Percentiles rank a stretch among this genome's conserved stretches.
Conservation (phyloP, 78 protist species). For the Chrysochromulina parva region DNA sequence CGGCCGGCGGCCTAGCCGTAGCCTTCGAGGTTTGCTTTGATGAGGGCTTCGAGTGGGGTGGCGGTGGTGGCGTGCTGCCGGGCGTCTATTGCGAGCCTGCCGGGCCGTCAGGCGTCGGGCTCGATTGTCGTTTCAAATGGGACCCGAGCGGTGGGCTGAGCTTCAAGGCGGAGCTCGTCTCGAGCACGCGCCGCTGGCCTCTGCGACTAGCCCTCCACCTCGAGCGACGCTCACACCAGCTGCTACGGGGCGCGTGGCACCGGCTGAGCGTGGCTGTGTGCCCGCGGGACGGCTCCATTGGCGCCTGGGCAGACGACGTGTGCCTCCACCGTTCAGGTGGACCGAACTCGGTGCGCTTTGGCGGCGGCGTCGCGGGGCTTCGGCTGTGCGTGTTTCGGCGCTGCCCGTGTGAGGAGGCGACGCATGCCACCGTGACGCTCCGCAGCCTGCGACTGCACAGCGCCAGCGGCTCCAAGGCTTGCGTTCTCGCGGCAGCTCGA, state of each 20-base stretch:
- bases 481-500: not conserved
- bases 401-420: not conserved
- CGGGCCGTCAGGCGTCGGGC: not conserved
- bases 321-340: not conserved
- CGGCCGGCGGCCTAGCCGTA: not conserved
- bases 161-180: not conserved
- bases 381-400: not conserved
- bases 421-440: not conserved
- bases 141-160: not conserved
- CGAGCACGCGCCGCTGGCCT: not conserved
- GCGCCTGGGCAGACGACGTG: not conserved
- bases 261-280: not conserved
- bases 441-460: not conserved
- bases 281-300: not conserved
- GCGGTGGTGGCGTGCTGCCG: not conserved
- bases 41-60: not conserved
- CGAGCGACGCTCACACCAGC: not conserved
- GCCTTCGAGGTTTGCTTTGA: not conserved
- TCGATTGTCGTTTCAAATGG: not conserved
- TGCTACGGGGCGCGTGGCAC: not conserved
- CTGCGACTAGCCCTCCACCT: not conserved
- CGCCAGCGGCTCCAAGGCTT: not conserved
- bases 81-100: not conserved
- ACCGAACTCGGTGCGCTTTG: not conserved
- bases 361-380: not conserved